Evolutionary conservation across 2,329 filamentous ascomycete genomes (phyloP).

Genomic region (Sarocladiaceae sp.): DNA sequence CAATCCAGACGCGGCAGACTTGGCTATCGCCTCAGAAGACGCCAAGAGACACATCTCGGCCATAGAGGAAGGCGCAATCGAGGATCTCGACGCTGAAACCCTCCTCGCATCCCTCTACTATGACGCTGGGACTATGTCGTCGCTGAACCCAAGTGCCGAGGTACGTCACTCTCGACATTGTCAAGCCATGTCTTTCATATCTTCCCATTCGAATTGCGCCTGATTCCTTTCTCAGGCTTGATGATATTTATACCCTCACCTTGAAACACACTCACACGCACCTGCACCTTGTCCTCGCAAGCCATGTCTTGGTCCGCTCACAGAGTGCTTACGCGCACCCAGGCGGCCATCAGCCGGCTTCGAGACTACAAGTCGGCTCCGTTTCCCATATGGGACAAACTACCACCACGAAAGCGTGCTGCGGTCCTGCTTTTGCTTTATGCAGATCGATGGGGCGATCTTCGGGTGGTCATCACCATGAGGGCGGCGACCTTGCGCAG

Average conservation of each 20-base stretch:
- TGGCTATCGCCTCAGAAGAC: neutral
- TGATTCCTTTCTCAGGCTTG: neutral
- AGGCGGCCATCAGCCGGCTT: slow-evolving; percentile 55
- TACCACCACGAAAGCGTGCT: slow-evolving; percentile 63
- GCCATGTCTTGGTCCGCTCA: slow-evolving; percentile 8
- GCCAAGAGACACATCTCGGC: slow-evolving; percentile 4
- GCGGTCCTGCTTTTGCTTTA: slow-evolving; percentile 86
- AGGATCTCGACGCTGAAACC: slow-evolving; percentile 19
- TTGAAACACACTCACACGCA: neutral
- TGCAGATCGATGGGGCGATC: slow-evolving; percentile 72
- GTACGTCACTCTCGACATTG: slow-evolving; percentile 41
- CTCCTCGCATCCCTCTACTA: slow-evolving; percentile 43
- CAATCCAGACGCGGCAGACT: neutral
- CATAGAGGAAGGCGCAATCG: slow-evolving; percentile 17
- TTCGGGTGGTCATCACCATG: slow-evolving; percentile 67
- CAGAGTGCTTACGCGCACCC: slow-evolving; percentile 14
- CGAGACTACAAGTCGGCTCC: slow-evolving; percentile 54
- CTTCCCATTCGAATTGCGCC: neutral
- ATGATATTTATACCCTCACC: neutral
- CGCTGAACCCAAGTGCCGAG: slow-evolving; percentile 46
- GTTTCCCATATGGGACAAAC: slow-evolving; percentile 55
- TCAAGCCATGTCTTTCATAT: neutral
- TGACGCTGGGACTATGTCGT: slow-evolving; percentile 51
- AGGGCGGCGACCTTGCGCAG: slow-evolving; percentile 56
- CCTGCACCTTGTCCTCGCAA: neutral